Evolutionary conservation across 176 grass and related monocot genomes (phyloP).

Genomic region (Ensete glaucum): DNA sequence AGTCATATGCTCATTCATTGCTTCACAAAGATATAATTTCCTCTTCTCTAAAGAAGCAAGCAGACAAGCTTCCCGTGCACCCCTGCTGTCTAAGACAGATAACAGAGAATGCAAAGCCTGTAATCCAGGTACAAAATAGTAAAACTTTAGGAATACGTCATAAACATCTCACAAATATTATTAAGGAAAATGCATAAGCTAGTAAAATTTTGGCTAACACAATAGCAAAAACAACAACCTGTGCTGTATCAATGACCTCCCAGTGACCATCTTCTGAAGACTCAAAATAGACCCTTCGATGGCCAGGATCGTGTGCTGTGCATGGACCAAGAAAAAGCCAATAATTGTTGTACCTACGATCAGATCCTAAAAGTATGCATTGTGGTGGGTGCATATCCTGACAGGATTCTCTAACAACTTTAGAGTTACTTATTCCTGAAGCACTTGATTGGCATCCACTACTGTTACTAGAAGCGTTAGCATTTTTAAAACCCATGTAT

Average conservation of each 20-base stretch:
- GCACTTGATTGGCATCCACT: slow-evolving; percentile 18
- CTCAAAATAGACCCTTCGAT: slow-evolving; percentile 86
- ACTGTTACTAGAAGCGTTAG: slow-evolving; percentile 12
- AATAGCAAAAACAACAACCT: slow-evolving; percentile 33
- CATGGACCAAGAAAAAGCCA: slow-evolving; percentile 96
- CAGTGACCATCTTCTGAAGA: slow-evolving; percentile 94
- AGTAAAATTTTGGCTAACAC: not conserved
- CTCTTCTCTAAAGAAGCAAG: slow-evolving; percentile 81
- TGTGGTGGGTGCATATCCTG: slow-evolving; percentile 41
- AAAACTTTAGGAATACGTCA: not conserved
- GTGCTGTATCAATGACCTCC: slow-evolving; percentile 84
- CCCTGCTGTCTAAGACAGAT: slow-evolving; percentile 66
- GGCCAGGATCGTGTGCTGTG: slow-evolving; percentile 71
- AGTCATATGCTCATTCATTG: slow-evolving; percentile 62
- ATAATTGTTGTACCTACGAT: slow-evolving; percentile 90
- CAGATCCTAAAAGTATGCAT: slow-evolving; percentile 74
- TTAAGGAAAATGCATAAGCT: not conserved
- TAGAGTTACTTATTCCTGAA: slow-evolving; percentile 3
- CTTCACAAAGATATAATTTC: slow-evolving; percentile 54
- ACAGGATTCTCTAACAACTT: slow-evolving; percentile 22
- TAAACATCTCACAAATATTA: not conserved
- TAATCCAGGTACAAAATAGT: slow-evolving; percentile 8
- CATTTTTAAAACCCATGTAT: slow-evolving; percentile 32
- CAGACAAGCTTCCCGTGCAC: slow-evolving; percentile 75
- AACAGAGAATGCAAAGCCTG: slow-evolving; percentile 76